Percentiles rank a stretch among this genome's conserved stretches.
Evolutionary conservation across 2,329 filamentous ascomycete genomes (phyloP).

Genomic region (Aspergillus amoenus): DNA sequence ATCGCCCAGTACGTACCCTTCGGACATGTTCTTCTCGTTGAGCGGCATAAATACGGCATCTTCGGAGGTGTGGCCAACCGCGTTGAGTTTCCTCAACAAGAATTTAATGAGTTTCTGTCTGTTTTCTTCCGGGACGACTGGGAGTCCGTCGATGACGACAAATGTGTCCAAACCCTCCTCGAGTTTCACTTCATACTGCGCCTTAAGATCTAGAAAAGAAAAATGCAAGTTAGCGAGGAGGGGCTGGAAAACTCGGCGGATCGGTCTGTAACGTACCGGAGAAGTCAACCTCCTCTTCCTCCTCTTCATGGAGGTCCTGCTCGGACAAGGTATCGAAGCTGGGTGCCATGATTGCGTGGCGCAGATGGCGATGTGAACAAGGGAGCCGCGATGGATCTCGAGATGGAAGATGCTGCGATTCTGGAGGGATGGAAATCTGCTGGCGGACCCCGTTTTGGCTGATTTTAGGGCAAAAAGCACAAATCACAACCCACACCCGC

Average conservation of each 20-base stretch:
- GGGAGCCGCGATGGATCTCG: constrained; percentile 16
- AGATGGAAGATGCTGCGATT: constrained; percentile 25
- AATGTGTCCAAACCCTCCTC: constrained; percentile 97
- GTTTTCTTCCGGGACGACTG: constrained; percentile 83
- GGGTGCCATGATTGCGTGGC: constrained; percentile 73
- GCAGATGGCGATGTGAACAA: constrained; percentile 24
- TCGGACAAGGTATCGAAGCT: constrained; percentile 91
- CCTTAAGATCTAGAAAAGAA: constrained; percentile 67
- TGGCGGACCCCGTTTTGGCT: constrained; percentile 24
- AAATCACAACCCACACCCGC: constrained; percentile 30
- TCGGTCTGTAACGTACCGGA: constrained; percentile 52
- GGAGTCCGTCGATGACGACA: constrained; percentile 92
- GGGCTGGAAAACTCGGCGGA: constrained; percentile 22
- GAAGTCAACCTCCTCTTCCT: constrained; percentile 92
- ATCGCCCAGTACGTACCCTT: constrained; percentile 63
- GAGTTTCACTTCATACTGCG: constrained; percentile 92
- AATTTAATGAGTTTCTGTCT: constrained; percentile 96
- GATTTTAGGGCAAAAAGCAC: constrained; percentile 34
- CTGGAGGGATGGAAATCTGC: constrained; percentile 34
- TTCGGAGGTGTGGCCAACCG: constrained; percentile 79
- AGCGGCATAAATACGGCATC: constrained; percentile 93
- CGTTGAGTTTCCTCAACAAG: constrained; percentile 86
- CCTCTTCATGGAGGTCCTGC: constrained; percentile 85
- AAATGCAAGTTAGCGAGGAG: constrained; percentile 25
- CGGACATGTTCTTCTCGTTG: constrained; percentile 78